These are phyloP conservation scores for Nepenthes gracilis DNA, from an alignment of 148 eudicot genomes.

Conservation along the genomic window DNA sequence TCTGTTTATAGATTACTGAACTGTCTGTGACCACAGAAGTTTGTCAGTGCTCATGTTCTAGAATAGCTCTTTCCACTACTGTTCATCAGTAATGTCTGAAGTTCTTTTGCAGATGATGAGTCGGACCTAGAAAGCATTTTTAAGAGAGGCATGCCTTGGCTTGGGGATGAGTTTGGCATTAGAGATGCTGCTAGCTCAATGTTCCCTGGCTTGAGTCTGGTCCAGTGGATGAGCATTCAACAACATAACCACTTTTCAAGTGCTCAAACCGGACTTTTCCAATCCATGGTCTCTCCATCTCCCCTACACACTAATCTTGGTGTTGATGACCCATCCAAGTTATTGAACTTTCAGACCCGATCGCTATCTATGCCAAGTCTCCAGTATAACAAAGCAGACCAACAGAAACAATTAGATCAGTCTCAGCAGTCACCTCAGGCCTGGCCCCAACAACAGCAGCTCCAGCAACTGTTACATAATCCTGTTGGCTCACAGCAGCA, in stretches of 20 bases:
- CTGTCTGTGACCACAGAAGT: no score
- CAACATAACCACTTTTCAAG: conserved; percentile 64
- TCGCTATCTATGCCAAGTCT: conserved; percentile 34
- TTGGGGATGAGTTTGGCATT: conserved; percentile 65
- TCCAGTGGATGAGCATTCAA: conserved; percentile 99
- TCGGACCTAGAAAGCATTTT: conserved; percentile 61
- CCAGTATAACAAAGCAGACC: conserved; percentile 55
- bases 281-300: conserved; percentile 40
- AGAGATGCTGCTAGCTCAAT: conserved; percentile 78
- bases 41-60: no score
- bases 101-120: conserved; percentile 50
- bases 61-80: no score
- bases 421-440: conserved; percentile 38
- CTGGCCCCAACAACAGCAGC: conserved; percentile 67
- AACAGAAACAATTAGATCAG: conserved; percentile 40
- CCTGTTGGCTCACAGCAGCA: conserved; percentile 19
- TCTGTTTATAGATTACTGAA: background rate
- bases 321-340: conserved; percentile 69
- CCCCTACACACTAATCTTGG: conserved; percentile 31
- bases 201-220: conserved; percentile 83
- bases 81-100: background rate
- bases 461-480: conserved; percentile 40
- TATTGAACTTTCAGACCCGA: conserved; percentile 75
- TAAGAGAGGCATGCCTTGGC: conserved; percentile 88
- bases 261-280: conserved; percentile 46